phyloP scores from a whole-genome alignment of 2,329 filamentous ascomycete species.

The Aspergillus intermedius region DNA sequence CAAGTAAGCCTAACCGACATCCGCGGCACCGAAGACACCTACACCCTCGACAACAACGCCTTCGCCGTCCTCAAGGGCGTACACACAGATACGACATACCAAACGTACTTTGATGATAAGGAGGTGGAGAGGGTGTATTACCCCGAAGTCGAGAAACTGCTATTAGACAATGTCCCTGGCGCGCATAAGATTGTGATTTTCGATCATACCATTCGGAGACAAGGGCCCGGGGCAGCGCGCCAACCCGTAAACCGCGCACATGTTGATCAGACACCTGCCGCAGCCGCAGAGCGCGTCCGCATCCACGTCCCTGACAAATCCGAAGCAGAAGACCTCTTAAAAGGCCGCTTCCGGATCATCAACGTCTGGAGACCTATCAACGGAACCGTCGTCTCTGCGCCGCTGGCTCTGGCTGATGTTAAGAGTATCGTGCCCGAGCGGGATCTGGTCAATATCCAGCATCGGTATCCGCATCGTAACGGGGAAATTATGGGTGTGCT shows the following conservation, averaged over 20 bases:
- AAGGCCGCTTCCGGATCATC: slow-evolving; percentile 70
- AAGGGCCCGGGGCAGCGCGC: slow-evolving; percentile 52
- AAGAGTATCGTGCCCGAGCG: slow-evolving; percentile 46
- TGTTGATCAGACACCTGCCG: slow-evolving; percentile 70
- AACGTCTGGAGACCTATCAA: slow-evolving; percentile 76
- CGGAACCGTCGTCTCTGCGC: slow-evolving; percentile 50
- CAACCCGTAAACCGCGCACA: slow-evolving; percentile 67
- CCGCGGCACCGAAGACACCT: slow-evolving; percentile 61
- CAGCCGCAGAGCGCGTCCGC: slow-evolving; percentile 61
- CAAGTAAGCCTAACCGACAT: slow-evolving; percentile 63
- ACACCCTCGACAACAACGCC: slow-evolving; percentile 65
- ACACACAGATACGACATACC: slow-evolving; percentile 48
- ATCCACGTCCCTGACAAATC: slow-evolving; percentile 55
- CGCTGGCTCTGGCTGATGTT: slow-evolving; percentile 54
- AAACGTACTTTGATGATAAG: slow-evolving; percentile 61
- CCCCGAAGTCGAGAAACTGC: slow-evolving; percentile 68
- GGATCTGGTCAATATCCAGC: slow-evolving; percentile 66
- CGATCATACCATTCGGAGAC: slow-evolving; percentile 80
- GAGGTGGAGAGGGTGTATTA: slow-evolving; percentile 69
- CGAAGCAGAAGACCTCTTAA: slow-evolving; percentile 61
- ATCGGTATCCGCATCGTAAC: slow-evolving; percentile 62
- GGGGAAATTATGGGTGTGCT: slow-evolving; percentile 69
- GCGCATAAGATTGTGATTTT: slow-evolving; percentile 65
- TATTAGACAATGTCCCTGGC: slow-evolving; percentile 62
- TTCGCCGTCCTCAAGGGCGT: slow-evolving; percentile 61